Evolutionary conservation across 805 yeast genomes (phyloP), one percentile per base, ranked within the genome.

Genomic region (Kluyveromyces dobzhanskii): DNA sequence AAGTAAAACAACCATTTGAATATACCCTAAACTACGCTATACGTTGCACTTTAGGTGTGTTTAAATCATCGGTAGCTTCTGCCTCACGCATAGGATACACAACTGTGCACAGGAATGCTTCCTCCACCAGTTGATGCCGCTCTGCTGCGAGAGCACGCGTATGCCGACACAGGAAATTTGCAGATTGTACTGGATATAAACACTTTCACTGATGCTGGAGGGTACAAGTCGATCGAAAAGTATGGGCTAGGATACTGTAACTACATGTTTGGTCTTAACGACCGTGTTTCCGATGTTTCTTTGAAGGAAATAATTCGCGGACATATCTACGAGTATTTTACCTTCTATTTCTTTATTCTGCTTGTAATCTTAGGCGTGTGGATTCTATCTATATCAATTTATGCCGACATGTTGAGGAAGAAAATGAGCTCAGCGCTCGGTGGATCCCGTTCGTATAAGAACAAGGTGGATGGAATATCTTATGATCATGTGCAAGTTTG

Each of bases 41-140:
- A n/a, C n/a, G n/a, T n/a, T n/a, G n/a, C n/a, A n/a, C n/a, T n/a
- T n/a, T n/a, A n/a, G n/a, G n/a, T n/a, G n/a, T n/a, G n/a, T n/a
- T n/a, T n/a, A n/a, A n/a, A n/a, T n/a, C n/a, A n/a, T n/a, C n/a
- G n/a, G n/a, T n/a, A n/a, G n/a, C n/a, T n/a, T n/a, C n/a, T n/a
- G n/a, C n/a, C n/a, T n/a, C n/a, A n/a, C n/a, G n/a, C n/a, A n/a
- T n/a, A n/a, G n/a, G n/a, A n/a, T n/a, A n/a, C n/a, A n/a, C n/a
- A n/a, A n/a, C n/a, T n/a, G n/a, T n/a, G n/a, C n/a, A n/a, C n/a
- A n/a, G n/a, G n/a, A n/a, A 59, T 60, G 65, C 54, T 62, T 32
- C 66, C 67, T 17, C 55, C 55, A 13, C 64, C 61, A 16, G 43
- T 50, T n/a, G 69, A 64, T 34, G 54, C 64, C 9, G 59, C 53